A percentile compares a stretch with the other conserved stretches of the same genome.
Evolutionary conservation across 495 filamentous ascomycete genomes (phyloP).

Genomic region (Tetracladium marchalianum): DNA sequence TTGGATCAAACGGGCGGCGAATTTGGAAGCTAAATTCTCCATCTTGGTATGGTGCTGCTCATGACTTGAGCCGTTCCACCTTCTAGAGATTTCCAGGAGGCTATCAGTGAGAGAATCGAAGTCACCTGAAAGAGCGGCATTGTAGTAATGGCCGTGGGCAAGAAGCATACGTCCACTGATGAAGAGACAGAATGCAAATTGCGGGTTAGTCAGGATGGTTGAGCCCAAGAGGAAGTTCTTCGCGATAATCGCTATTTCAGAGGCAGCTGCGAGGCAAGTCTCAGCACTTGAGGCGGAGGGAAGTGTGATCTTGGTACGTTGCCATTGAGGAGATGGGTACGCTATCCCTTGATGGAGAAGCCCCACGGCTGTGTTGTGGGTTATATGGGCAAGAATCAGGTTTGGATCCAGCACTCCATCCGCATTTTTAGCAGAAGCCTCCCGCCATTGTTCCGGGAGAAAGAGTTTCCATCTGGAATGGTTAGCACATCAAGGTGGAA

Average conservation of each 20-base stretch:
- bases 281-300: slow-evolving; percentile 29
- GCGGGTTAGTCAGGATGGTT: slow-evolving; percentile 19
- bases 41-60: neutral
- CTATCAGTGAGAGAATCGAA: slow-evolving; percentile 21
- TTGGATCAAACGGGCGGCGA: slow-evolving; percentile 23
- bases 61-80: slow-evolving; percentile 22
- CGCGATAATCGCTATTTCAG: slow-evolving; percentile 28
- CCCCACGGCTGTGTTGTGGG: slow-evolving; percentile 34
- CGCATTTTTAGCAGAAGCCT: slow-evolving; percentile 22
- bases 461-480: slow-evolving; percentile 29
- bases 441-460: slow-evolving; percentile 26
- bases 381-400: slow-evolving; percentile 33
- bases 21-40: slow-evolving; percentile 26
- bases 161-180: slow-evolving; percentile 27
- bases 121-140: slow-evolving; percentile 13
- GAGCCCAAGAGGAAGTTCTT: slow-evolving; percentile 25
- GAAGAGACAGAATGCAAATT: slow-evolving; percentile 35
- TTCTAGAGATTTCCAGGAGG: slow-evolving; percentile 24
- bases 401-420: slow-evolving; percentile 29
- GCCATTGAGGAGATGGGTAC: slow-evolving; percentile 28
- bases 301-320: slow-evolving; percentile 19
- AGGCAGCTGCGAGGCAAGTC: slow-evolving; percentile 29
- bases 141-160: slow-evolving; percentile 22
- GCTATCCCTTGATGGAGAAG: slow-evolving; percentile 35
- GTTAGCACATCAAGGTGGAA: neutral